Percentiles rank a stretch among this genome's conserved stretches.
phyloP scores from a whole-genome alignment of 116 monocot genomes.

The Phalaenopsis hybrid region DNA sequence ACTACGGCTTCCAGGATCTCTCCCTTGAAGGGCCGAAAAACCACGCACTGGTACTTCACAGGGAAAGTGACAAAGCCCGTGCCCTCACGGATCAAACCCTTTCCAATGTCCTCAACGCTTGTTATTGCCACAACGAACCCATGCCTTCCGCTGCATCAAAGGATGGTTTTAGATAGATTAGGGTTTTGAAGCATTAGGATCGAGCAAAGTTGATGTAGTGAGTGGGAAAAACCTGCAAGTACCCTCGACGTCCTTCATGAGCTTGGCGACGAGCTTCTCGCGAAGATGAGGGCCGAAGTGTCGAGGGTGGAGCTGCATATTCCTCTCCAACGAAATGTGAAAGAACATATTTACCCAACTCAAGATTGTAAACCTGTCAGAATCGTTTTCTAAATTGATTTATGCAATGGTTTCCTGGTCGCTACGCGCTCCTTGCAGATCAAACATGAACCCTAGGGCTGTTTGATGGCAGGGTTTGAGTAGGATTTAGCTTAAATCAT shows the following conservation, averaged over 20 bases:
- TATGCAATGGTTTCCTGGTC: background rate
- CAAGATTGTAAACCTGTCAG: background rate
- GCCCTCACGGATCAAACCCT: constrained; percentile 87
- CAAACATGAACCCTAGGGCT: too few species aligned
- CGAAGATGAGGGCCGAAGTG: constrained; percentile 96
- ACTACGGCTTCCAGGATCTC: constrained; percentile 91
- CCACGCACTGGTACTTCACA: constrained; percentile 98
- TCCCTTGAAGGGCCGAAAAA: constrained; percentile 88
- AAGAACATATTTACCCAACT: constrained; percentile 54
- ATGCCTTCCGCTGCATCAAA: constrained; percentile 58
- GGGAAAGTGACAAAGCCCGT: constrained; percentile 97
- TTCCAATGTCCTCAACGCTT: constrained; percentile 77
- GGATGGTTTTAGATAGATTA: background rate
- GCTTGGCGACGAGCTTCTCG: constrained; percentile 81
- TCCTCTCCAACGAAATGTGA: constrained; percentile 79
- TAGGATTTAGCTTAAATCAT: too few species aligned
- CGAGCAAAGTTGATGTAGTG: background rate
- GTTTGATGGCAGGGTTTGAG: too few species aligned
- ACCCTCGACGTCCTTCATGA: constrained; percentile 97
- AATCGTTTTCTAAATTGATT: background rate
- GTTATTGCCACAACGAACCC: constrained; percentile 96
- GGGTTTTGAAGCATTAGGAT: constrained; percentile 8
- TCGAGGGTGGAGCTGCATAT: constrained; percentile 95
- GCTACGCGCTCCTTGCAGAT: too few species aligned
- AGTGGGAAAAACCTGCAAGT: constrained; percentile 66